Percentiles rank a stretch among this genome's conserved stretches.
Evolutionary conservation across 805 yeast species (phyloP).

Genomic region (Saccharomycopsis sp.): DNA sequence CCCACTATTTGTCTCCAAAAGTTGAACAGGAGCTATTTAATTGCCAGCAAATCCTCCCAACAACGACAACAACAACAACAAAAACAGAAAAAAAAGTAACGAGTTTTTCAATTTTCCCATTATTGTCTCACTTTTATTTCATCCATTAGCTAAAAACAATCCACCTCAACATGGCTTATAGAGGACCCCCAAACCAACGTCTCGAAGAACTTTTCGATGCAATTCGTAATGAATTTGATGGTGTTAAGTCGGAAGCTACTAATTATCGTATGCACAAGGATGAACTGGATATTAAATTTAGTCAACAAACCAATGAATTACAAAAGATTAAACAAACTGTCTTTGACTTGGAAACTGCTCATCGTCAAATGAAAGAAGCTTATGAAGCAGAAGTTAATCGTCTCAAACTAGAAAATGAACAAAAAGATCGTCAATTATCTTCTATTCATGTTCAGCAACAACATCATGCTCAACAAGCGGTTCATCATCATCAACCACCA

Average conservation of each 20-base stretch:
- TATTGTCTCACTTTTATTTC: too few relatives aligned
- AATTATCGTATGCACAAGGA: conserved; percentile 76
- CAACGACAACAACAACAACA: too few relatives aligned
- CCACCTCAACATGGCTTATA: conserved; percentile 2
- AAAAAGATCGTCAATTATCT: conserved; percentile 51
- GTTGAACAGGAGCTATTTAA: too few relatives aligned
- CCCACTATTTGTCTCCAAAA: too few relatives aligned
- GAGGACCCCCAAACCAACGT: background rate
- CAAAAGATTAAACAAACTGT: conserved; percentile 91
- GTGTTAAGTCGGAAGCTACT: conserved; percentile 74
- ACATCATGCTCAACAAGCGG: conserved; percentile 43
- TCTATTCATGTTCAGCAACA: conserved; percentile 30
- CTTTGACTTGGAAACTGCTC: conserved; percentile 87
- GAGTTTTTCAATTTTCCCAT: too few relatives aligned
- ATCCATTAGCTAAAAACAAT: too few relatives aligned
- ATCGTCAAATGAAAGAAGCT: conserved; percentile 88
- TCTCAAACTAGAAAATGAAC: conserved; percentile 77
- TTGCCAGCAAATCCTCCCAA: too few relatives aligned
- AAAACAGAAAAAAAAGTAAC: too few relatives aligned
- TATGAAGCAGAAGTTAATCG: conserved; percentile 83
- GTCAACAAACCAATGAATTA: conserved; percentile 87
- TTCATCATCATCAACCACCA: conserved; percentile 21
- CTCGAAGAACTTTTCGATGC: conserved; percentile 74
- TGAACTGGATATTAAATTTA: conserved; percentile 81
- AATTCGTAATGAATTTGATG: conserved; percentile 82